Conservation (phyloP, 2,329 filamentous ascomycete species). For the Didymella lethalis region DNA sequence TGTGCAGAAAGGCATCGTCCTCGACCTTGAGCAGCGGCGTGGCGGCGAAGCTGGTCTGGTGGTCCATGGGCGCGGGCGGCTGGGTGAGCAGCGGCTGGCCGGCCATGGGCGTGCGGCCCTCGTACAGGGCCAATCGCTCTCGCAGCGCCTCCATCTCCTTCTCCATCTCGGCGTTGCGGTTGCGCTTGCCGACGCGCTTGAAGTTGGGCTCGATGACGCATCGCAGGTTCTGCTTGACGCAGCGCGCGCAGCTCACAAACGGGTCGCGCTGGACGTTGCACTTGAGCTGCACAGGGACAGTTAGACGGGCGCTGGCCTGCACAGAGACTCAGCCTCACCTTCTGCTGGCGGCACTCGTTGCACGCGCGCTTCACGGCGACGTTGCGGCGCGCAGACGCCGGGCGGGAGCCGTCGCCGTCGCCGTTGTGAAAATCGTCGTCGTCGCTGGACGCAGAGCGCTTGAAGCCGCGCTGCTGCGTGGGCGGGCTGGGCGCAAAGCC, state of each 20-base stretch:
- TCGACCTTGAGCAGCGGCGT: constrained; percentile 37
- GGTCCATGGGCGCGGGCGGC: constrained; percentile 27
- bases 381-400: constrained; percentile 41
- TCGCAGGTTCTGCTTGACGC: constrained; percentile 78
- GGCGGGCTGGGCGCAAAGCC: constrained; percentile 42
- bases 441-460: constrained; percentile 49
- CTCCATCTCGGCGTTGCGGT: constrained; percentile 86
- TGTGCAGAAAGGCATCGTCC: constrained; percentile 48
- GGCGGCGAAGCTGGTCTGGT: constrained; percentile 32
- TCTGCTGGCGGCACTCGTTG: constrained; percentile 86
- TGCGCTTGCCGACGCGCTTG: constrained; percentile 82
- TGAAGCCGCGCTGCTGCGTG: constrained; percentile 45
- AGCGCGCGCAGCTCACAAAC: constrained; percentile 78
- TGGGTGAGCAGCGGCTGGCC: constrained; percentile 38
- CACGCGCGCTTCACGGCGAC: constrained; percentile 72
- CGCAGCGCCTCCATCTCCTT: constrained; percentile 73
- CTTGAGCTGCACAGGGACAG: constrained; percentile 65
- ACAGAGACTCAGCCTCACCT: constrained; percentile 61
- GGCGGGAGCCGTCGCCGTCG: constrained; percentile 37
- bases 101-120: constrained; percentile 58
- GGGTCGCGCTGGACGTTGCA: constrained; percentile 86
- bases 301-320: not conserved
- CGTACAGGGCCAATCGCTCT: constrained; percentile 66
- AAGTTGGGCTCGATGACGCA: constrained; percentile 91
- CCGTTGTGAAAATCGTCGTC: constrained; percentile 45